Evolutionary conservation across 164 flowering plant species (phyloP).

Genomic region (Stephania yunnanensis): DNA sequence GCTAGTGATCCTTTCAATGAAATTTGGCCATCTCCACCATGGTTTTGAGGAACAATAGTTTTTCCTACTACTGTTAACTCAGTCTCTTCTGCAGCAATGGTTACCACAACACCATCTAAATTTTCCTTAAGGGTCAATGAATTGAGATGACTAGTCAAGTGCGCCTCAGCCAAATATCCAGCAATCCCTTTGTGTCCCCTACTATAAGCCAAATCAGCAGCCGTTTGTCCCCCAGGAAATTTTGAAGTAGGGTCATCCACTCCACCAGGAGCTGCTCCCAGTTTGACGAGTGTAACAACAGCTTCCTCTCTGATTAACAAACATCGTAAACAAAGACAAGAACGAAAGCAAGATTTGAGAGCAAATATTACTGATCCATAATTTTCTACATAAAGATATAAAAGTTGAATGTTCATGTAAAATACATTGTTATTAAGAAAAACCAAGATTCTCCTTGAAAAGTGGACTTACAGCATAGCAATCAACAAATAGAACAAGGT

Average conservation of each 20-base stretch:
- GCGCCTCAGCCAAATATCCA: conserved; percentile 69
- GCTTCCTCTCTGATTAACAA: conserved; percentile 49
- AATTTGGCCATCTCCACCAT: conserved; percentile 21
- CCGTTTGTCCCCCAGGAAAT: conserved; percentile 61
- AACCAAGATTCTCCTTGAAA: neutral
- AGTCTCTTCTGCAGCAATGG: conserved; percentile 33
- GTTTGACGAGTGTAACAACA: conserved; percentile 37
- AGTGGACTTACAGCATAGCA: neutral
- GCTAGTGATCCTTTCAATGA: conserved; percentile 48
- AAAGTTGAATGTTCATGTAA: neutral
- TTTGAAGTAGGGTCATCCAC: conserved; percentile 60
- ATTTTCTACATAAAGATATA: neutral
- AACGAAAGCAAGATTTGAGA: neutral
- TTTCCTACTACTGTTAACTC: conserved; percentile 28
- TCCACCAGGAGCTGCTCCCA: conserved; percentile 61
- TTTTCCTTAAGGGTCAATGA: conserved; percentile 27
- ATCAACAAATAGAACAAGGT: neutral
- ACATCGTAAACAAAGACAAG: neutral
- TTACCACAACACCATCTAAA: conserved; percentile 27
- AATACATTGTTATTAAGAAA: neutral
- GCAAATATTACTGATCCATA: neutral
- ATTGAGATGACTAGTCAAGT: conserved; percentile 41
- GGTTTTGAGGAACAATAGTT: conserved; percentile 17
- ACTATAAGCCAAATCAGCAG: conserved; percentile 72
- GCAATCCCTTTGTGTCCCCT: conserved; percentile 77